These are phyloP conservation scores for Puccinellia tenuiflora DNA, from an alignment of 176 grass and related monocot species.

Conservation along the genomic window DNA sequence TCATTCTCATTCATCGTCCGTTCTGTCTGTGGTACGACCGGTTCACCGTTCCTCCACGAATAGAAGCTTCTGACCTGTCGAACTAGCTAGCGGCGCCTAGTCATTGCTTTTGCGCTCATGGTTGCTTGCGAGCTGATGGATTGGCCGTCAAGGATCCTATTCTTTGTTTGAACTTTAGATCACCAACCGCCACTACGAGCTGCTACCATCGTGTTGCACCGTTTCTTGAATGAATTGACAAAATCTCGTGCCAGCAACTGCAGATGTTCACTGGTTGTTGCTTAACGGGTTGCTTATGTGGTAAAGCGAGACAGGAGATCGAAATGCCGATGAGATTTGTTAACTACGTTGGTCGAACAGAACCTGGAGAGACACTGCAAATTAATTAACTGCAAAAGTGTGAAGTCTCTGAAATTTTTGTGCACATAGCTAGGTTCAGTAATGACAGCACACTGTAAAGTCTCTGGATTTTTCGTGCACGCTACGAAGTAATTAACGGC, in stretches of 20 bases:
- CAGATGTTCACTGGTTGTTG: too few species aligned
- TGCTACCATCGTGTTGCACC: neutral
- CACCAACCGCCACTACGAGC: slow-evolving; percentile 38
- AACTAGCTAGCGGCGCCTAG: neutral
- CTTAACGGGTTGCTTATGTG: too few species aligned
- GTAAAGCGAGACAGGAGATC: too few species aligned
- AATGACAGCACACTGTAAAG: neutral
- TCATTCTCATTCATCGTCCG: too few species aligned
- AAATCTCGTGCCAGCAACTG: neutral
- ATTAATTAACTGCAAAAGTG: too few species aligned
- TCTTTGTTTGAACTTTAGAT: neutral
- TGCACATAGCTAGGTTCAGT: too few species aligned
- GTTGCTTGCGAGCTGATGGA: slow-evolving; percentile 35
- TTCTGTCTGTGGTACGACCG: neutral
- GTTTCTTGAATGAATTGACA: neutral
- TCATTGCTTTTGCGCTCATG: slow-evolving; percentile 36
- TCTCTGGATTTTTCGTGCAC: neutral
- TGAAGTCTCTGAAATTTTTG: too few species aligned
- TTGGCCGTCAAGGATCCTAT: slow-evolving; percentile 26
- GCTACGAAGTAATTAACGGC: neutral
- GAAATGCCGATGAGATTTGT: too few species aligned
- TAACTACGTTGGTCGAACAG: too few species aligned
- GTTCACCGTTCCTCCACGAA: neutral
- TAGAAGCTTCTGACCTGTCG: neutral
- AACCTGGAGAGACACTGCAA: too few species aligned